Conservation (phyloP, 2,329 filamentous ascomycete species). For the Monosporascus sp. region DNA sequence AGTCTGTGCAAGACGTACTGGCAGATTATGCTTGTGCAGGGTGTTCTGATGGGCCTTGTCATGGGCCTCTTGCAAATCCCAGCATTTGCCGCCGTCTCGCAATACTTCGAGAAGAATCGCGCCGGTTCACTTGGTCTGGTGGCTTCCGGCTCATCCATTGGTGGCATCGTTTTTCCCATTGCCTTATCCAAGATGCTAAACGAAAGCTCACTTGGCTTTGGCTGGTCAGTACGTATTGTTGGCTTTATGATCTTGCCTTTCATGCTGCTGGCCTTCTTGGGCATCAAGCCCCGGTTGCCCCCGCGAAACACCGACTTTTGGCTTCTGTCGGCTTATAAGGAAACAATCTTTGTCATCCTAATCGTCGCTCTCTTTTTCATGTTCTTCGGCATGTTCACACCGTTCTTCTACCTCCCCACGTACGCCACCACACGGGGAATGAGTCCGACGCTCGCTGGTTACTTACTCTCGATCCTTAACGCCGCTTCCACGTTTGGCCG, state of each 20-base stretch:
- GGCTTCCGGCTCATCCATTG: conserved; percentile 42
- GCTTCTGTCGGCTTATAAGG: conserved; percentile 30
- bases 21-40: conserved; percentile 47
- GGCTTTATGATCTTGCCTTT: conserved; percentile 45
- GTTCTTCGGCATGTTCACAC: conserved; percentile 45
- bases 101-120: conserved; percentile 43
- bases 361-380: conserved; percentile 30
- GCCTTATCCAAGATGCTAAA: conserved; percentile 42
- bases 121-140: conserved; percentile 40
- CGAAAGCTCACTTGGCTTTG: conserved; percentile 36
- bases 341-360: conserved; percentile 22
- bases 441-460: conserved; percentile 53
- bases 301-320: conserved; percentile 33
- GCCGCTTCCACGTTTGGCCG: conserved; percentile 54
- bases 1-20: conserved; percentile 41
- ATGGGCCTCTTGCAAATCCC: conserved; percentile 39
- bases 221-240: conserved; percentile 47
- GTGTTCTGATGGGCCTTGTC: conserved; percentile 35
- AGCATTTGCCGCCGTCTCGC: conserved; percentile 37
- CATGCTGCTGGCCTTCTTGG: conserved; percentile 31
- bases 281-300: conserved; percentile 29
- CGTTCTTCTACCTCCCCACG: conserved; percentile 54
- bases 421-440: conserved; percentile 53
- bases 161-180: conserved; percentile 48
- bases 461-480: conserved; percentile 65